Conservation (phyloP, 192 early-diverging fungal species). For the Jimgerdemannia lactiflua region DNA sequence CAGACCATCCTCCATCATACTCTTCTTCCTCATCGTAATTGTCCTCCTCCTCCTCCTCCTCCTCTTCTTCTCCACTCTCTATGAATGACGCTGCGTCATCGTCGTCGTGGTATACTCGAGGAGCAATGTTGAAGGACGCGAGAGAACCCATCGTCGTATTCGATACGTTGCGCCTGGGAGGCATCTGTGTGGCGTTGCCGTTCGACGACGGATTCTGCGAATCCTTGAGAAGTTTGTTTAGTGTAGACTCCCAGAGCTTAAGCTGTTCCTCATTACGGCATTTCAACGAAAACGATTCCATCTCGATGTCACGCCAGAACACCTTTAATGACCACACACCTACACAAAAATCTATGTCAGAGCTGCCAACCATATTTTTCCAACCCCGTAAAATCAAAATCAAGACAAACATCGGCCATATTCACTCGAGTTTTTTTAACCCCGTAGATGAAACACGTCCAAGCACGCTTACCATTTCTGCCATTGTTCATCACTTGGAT, state of each 20-base stretch:
- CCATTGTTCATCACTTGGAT: conserved; percentile 66
- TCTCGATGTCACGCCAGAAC: conserved; percentile 82
- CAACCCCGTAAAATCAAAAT: neutral
- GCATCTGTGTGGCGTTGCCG: neutral
- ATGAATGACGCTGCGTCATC: conserved; percentile 26
- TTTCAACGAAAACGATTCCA: conserved; percentile 85
- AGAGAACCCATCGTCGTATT: conserved; percentile 37
- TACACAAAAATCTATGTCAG: neutral
- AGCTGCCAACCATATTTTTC: too few species aligned
- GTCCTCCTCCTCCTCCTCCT: conserved; percentile 41
- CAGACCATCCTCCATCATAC: conserved; percentile 6
- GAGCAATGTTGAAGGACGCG: conserved; percentile 7
- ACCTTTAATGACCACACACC: conserved; percentile 60
- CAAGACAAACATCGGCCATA: neutral
- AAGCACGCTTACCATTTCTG: conserved; percentile 26
- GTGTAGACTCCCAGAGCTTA: conserved; percentile 79
- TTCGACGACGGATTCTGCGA: conserved; percentile 30
- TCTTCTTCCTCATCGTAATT: conserved; percentile 44
- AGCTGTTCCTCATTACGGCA: conserved; percentile 92
- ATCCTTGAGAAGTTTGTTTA: conserved; percentile 68
- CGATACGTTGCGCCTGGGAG: conserved; percentile 31
- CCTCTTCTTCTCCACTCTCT: conserved; percentile 27
- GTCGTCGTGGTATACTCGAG: conserved; percentile 15
- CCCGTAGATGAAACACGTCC: too few species aligned
- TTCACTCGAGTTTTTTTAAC: too few species aligned